Conservation (phyloP, 2,329 filamentous ascomycete species). For the Neospermospora avenae region DNA sequence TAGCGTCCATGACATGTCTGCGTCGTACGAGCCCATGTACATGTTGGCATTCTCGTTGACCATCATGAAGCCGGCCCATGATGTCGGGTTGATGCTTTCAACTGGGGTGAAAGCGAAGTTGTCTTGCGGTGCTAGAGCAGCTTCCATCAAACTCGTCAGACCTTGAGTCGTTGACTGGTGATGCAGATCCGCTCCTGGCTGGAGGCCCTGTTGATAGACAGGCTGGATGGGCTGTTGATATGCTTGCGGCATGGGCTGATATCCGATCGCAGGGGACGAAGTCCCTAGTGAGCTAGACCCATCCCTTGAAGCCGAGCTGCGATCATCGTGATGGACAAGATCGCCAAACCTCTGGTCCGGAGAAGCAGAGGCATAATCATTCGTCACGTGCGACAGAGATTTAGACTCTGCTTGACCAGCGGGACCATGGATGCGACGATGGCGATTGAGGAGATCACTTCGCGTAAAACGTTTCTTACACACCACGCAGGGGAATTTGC, state of each 20-base stretch:
- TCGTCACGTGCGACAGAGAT: slow-evolving; percentile 18
- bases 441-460: slow-evolving; percentile 32
- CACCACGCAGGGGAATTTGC: slow-evolving; percentile 29
- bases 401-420: slow-evolving; percentile 7
- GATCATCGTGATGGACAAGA: slow-evolving; percentile 12
- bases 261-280: slow-evolving; percentile 2
- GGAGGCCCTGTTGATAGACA: slow-evolving; percentile 2
- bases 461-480: slow-evolving; percentile 33
- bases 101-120: slow-evolving; percentile 18
- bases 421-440: slow-evolving; percentile 29
- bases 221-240: slow-evolving; percentile 3
- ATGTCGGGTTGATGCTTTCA: slow-evolving; percentile 22
- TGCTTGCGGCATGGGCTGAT: slow-evolving; percentile 6
- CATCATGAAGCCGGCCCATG: slow-evolving; percentile 32
- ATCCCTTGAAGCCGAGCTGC: slow-evolving; percentile 11
- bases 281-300: slow-evolving; percentile 9
- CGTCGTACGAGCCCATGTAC: slow-evolving; percentile 33
- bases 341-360: slow-evolving; percentile 5
- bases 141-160: slow-evolving; percentile 32
- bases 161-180: slow-evolving; percentile 22
- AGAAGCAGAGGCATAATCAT: slow-evolving; percentile 12
- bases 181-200: neutral
- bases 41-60: slow-evolving; percentile 23
- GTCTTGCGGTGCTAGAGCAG: slow-evolving; percentile 27
- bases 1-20: slow-evolving; percentile 32